phyloP scores from a whole-genome alignment of 2,329 filamentous ascomycete genomes.

The Paecilomyces niveus region DNA sequence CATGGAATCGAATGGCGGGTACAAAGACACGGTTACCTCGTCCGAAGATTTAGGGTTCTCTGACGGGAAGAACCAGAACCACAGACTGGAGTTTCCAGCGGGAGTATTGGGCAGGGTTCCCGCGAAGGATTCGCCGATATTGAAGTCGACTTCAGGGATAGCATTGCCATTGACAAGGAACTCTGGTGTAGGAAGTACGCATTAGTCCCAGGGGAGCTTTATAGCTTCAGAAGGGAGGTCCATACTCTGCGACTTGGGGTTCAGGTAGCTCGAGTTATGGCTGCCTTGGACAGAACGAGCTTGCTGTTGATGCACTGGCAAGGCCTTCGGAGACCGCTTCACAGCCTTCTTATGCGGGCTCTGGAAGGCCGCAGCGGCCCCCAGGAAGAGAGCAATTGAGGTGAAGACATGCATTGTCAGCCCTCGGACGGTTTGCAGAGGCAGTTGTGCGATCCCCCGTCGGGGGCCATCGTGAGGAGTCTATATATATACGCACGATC shows the following conservation, averaged over 20 bases:
- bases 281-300: neutral
- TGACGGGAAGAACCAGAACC: conserved; percentile 45
- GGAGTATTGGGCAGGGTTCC: conserved; percentile 46
- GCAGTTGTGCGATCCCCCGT: neutral
- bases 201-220: conserved; percentile 5
- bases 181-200: conserved; percentile 31
- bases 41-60: conserved; percentile 33
- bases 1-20: neutral
- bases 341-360: neutral
- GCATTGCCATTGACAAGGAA: conserved; percentile 58
- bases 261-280: neutral
- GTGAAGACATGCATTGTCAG: neutral
- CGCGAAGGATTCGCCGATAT: conserved; percentile 47
- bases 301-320: neutral
- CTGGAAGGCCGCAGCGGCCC: neutral
- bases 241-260: conserved; percentile 1
- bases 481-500: neutral
- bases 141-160: conserved; percentile 62
- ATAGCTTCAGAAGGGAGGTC: conserved; percentile 8
- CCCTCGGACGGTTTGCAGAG: neutral
- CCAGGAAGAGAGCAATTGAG: neutral
- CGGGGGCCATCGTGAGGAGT: neutral
- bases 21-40: conserved; percentile 20
- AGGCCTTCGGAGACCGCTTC: neutral
- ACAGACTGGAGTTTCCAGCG: conserved; percentile 37